Base-by-base conservation (phyloP, 179 eudicot species). In the Dionaea muscipula region DNA sequence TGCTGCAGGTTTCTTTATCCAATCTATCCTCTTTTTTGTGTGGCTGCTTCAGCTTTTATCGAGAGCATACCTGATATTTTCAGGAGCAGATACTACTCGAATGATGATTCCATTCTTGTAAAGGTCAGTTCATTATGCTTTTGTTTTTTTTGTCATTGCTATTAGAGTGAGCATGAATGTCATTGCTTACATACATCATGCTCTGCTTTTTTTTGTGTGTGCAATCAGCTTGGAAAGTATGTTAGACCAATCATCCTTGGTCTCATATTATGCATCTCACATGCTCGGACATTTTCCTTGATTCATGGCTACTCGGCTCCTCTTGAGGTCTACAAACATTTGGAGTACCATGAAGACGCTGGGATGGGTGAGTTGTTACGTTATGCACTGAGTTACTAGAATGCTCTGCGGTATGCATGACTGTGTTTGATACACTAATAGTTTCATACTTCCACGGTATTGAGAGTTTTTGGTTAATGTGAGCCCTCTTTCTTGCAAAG, bases 251-350 rank as follows among this genome's bases (percentile, higher is more conserved):
- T 84, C 69, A 56, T 73, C 72, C 85, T 91, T 66, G 90, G 91
- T 63, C 56, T 87, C 61, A 79, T 91, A 71, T 70, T 91, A 53
- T 78, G 86, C 43, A 40, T 68, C 57, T 91, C 98, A 41, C 95
- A 91, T 75, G 68, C 95, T 56, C 84, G 96, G 27, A 78, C 96
- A 6, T 91, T 91, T 70, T 91, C 98, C 47, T 54, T 91, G 64
- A 87, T 84, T 49, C 64, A 91, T 77, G 98, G 96, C 37, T 91
- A 91, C 76, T 80, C 93, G 15, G 98, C 98, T 64, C 94, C 98
- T 20, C 31, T 87, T 26, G 96, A 87, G 74, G 84, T 91, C 65
- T 91, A 91, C 81, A 91, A 87, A 73, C 98, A 91, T 76, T 81
- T 91, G 67, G 93, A 91, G 40, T 70, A 84, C 69, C 94, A 87